These are phyloP conservation scores for Fomitiporia mediterranea DNA, from an alignment of 1,284 basidiomycete species.

Conservation along the genomic window DNA sequence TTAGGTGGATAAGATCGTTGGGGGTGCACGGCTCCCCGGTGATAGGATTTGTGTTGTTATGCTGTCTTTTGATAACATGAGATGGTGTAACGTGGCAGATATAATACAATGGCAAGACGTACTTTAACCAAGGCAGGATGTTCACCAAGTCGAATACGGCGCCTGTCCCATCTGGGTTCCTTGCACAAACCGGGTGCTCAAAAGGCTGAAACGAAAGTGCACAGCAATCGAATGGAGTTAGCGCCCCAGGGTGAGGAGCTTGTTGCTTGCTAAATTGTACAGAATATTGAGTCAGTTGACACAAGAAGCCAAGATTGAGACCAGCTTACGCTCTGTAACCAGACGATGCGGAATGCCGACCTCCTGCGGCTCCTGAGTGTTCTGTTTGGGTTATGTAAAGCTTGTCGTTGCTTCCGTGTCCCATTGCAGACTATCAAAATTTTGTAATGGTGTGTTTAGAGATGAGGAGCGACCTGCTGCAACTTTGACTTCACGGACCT, in stretches of 20 bases:
- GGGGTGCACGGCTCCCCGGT: constrained; percentile 79
- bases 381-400: constrained; percentile 84
- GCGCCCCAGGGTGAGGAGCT: constrained; percentile 52
- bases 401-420: constrained; percentile 82
- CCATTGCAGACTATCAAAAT: constrained; percentile 41
- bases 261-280: constrained; percentile 52
- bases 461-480: no score
- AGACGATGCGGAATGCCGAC: constrained; percentile 68
- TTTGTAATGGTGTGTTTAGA: neutral
- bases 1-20: constrained; percentile 80
- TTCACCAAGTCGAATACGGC: constrained; percentile 83
- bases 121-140: constrained; percentile 93
- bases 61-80: constrained; percentile 48
- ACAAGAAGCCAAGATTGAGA: constrained; percentile 1
- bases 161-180: constrained; percentile 74
- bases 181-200: constrained; percentile 82
- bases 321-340: constrained; percentile 63
- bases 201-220: constrained; percentile 91
- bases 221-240: constrained; percentile 88
- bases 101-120: constrained; percentile 33
- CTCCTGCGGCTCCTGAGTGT: constrained; percentile 71
- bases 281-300: neutral
- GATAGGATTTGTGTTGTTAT: constrained; percentile 79
- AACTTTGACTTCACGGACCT: neutral
- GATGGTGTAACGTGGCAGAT: constrained; percentile 19